A percentile compares a stretch with the other conserved stretches of the same genome.
Evolutionary conservation across 208 protist species (phyloP).

Genomic region (Leptomonas seymouri): DNA sequence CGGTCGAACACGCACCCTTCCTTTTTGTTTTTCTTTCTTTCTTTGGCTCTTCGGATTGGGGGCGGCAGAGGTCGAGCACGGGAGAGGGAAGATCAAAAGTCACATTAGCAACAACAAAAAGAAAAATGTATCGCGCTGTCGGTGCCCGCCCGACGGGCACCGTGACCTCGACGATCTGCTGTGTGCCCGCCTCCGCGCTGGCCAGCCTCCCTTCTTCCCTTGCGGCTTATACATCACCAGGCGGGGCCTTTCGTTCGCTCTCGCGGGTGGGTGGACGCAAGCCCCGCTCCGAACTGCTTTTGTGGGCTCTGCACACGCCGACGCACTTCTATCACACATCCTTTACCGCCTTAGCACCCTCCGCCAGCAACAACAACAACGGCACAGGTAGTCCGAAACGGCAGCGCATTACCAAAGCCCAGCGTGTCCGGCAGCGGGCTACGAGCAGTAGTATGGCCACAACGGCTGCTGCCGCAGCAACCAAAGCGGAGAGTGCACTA

Average conservation of each 20-base stretch:
- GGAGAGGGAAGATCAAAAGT: background rate
- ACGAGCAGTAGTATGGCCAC: background rate
- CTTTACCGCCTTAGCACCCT: background rate
- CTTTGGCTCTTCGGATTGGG: no score
- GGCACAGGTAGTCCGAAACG: conserved; percentile 11
- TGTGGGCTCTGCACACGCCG: conserved; percentile 21
- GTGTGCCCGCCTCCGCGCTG: background rate
- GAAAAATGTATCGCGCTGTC: conserved; percentile 28
- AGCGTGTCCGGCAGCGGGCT: conserved; percentile 7
- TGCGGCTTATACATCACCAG: background rate
- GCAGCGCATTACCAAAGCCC: conserved; percentile 30
- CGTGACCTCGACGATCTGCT: background rate
- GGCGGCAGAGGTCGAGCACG: background rate
- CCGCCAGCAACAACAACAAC: background rate
- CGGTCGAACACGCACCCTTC: background rate
- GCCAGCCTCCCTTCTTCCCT: background rate
- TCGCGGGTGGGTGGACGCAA: background rate
- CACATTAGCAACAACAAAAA: background rate
- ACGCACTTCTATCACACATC: conserved; percentile 16
- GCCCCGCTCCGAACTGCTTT: background rate
- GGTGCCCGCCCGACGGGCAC: conserved; percentile 7
- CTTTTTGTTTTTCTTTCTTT: background rate
- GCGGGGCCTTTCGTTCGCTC: background rate
- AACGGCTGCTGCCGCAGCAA: background rate
- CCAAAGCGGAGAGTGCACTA: background rate